Base-by-base conservation (phyloP, 2,329 filamentous ascomycete genomes). In the Alternaria sp. region DNA sequence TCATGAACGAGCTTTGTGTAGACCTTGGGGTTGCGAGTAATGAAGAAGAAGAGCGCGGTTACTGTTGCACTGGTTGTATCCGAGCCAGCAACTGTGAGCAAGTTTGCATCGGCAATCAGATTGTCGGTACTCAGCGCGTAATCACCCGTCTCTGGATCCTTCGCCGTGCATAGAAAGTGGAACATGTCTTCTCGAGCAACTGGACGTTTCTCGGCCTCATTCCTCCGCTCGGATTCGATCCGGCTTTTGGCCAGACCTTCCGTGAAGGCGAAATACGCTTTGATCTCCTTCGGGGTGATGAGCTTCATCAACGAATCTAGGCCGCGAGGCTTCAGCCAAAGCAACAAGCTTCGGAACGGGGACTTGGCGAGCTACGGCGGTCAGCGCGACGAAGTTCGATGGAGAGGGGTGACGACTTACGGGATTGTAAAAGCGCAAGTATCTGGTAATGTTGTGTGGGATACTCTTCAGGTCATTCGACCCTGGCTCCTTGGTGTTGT, bases 91-190 rank as follows among this genome's bases (percentile, higher is more conserved):
- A 67, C 56, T 9, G 67, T 61, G 9, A 71, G 58, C 6, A 71
- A 49, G 21, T 49, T 60, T 21, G 67, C 53, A 44, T 71, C 68
- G 6, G 62, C 60, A 67, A 77, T 79, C 12, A 84, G 64, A 47
- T 83, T 81, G 36, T 73, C 68, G 57, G 67, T 54, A 44, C 71
- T 62, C 69, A 79, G 73, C 32, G 78, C 72, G 23, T 53, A 57
- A 30, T 74, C 51, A 61, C 78, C 73, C 6, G 80, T 80, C 55
- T 81, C 70, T 4, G 79, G 77, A 71, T 85, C 76, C 66, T 78
- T 76, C 59, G 80, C 77, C 44, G 77, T 70, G 51, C 79, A 70
- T 8, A 81, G 71, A 72, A 83, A 73, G 62, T 81, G 71, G 67
- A 80, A 77, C 64, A 82, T 79, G 66, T 82, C 65, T 58, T 79